Base-by-base conservation (phyloP, 2,329 filamentous ascomycete species). In the Colletotrichum liaoningense region DNA sequence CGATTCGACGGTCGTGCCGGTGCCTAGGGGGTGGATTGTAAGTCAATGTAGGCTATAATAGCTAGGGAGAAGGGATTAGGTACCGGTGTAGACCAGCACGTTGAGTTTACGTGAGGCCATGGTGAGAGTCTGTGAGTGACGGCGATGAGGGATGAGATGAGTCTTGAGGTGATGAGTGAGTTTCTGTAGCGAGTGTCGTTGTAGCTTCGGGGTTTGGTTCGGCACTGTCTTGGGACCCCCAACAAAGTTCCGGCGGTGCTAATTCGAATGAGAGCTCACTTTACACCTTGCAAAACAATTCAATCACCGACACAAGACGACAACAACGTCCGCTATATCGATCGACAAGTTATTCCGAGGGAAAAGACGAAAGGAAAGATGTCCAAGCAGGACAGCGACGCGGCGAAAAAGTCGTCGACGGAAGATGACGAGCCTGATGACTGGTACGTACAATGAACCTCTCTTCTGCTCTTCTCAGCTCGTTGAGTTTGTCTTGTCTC, bases 351-450 rank as follows among this genome's bases (percentile, higher is more conserved):
- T 1, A 19, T 7, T n/a, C 49, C n/a, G 33, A 9, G 16, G 19
- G 16, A 5, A 26, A 38, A 24, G 28, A 16, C 30, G 7, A 22
- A 42, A 59, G 5, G 8, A 12, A 49, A 66, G n/a, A 82, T 91
- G 90, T 88, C 91, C 14, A 90, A 91, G 75, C 85, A 89, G 72
- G 87, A 89, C 74, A 88, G 77, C 65, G 77, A 84, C 54, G 78
- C 81, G 59, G 79, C 80, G 63, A 79, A 82, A 52, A 86, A 80
- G 75, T 80, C 81, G 74, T 80, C 81, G 5, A 30, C 55, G 0
- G 90, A 92, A 49, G 94, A 96, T 71, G 95, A 98, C 83, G 96
- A 98, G 83, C 94, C 94, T 4, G 97, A 98, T 88, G 96, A 98
- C 73, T 98, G 96, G 97, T 98, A 86, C 83, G 90, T 79, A 14